Evolutionary conservation across 768 basidiomycete species (phyloP).

Genomic region (Galerina sulciceps): DNA sequence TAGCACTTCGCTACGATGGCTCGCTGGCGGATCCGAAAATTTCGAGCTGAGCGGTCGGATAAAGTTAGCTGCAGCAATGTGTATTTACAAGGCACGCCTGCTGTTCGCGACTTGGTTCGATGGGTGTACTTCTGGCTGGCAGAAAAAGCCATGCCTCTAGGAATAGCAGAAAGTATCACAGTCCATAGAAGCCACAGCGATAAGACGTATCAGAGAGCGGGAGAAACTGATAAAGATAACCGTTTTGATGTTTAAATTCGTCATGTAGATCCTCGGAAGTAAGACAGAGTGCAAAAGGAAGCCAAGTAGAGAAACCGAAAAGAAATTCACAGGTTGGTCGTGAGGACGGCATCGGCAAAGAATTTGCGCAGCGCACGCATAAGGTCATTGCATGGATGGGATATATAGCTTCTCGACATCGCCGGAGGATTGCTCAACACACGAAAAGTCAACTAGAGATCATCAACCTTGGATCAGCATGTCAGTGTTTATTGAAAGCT

Average conservation of each 20-base stretch:
- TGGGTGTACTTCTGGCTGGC: constrained; percentile 15
- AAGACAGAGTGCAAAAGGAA: constrained; percentile 1
- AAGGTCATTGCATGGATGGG: constrained; percentile 8
- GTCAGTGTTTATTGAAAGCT: background rate
- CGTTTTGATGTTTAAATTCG: background rate
- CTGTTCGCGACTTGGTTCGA: constrained; percentile 4
- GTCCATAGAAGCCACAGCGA: constrained; percentile 7
- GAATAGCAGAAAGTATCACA: constrained; percentile 18
- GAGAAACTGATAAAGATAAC: constrained; percentile 8
- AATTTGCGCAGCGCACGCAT: background rate
- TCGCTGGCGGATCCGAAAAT: background rate
- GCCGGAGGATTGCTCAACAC: constrained; percentile 4
- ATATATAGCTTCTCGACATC: constrained; percentile 1
- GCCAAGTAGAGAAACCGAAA: background rate
- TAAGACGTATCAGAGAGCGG: constrained; percentile 9
- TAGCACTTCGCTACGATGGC: background rate
- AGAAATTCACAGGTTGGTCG: background rate
- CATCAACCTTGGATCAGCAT: background rate
- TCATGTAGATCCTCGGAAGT: constrained; percentile 18
- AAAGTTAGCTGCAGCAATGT: background rate
- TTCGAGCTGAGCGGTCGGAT: constrained; percentile 5
- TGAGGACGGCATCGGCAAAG: constrained; percentile 10
- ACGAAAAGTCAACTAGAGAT: constrained; percentile 12
- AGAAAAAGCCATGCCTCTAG: constrained; percentile 21
- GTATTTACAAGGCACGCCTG: background rate